Evolutionary conservation across 208 protist species (phyloP).

Genomic region (Leishmania major): DNA sequence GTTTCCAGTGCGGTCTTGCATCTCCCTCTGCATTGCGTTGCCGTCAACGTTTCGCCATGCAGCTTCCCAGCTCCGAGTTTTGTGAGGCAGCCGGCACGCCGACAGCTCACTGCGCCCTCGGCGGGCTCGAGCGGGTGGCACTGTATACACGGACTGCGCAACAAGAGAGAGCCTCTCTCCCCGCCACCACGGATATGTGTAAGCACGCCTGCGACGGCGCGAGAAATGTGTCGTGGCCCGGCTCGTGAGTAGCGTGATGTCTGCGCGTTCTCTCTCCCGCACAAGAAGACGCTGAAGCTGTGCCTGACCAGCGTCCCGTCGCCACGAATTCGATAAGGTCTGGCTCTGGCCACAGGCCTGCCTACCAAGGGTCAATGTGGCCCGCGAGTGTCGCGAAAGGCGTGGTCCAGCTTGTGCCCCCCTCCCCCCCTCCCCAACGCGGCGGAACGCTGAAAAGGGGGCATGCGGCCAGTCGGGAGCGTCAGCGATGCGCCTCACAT

Average conservation of each 20-base stretch:
- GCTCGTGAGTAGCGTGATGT: not conserved
- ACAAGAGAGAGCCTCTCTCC: not conserved
- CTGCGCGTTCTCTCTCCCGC: not conserved
- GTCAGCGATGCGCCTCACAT: not conserved
- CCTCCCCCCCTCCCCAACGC: not conserved
- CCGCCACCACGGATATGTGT: not conserved
- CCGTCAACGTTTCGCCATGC: not conserved
- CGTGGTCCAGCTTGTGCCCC: not conserved
- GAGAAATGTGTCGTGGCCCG: not conserved
- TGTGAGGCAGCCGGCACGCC: not conserved
- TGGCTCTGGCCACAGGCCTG: not conserved
- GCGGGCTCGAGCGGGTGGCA: not conserved
- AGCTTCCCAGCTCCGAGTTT: too few relatives aligned
- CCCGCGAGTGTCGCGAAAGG: not conserved
- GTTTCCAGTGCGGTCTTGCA: not conserved
- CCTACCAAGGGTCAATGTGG: too few relatives aligned
- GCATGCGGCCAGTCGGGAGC: too few relatives aligned
- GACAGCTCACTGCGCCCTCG: not conserved
- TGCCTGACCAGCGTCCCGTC: not conserved
- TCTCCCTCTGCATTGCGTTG: not conserved
- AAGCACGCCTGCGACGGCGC: not conserved
- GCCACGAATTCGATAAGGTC: not conserved
- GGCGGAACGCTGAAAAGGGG: not conserved
- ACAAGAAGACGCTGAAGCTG: not conserved
- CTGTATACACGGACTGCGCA: not conserved